Conservation (phyloP, 495 filamentous ascomycete species). For the Aspergillus sclerotioniger region DNA sequence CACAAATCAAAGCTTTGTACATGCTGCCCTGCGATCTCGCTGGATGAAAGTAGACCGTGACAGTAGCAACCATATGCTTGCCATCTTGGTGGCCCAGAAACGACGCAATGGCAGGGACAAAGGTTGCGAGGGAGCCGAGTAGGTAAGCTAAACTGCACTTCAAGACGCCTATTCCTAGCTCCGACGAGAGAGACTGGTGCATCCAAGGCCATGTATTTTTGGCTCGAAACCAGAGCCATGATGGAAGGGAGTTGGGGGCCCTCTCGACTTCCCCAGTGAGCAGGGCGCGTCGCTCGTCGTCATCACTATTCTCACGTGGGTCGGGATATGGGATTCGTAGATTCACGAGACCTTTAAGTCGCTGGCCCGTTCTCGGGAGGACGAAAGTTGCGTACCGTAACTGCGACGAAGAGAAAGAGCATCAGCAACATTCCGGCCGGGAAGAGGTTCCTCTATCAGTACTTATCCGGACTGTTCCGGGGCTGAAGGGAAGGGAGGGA, state of each 20-base stretch:
- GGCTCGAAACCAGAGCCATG: constrained; percentile 13
- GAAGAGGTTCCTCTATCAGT: no score
- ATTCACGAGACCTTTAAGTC: constrained; percentile 50
- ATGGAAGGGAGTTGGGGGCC: constrained; percentile 17
- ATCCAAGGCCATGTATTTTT: constrained; percentile 17
- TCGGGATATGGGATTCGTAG: constrained; percentile 33
- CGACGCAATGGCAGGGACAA: constrained; percentile 67
- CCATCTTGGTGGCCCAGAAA: constrained; percentile 85
- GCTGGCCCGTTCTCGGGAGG: constrained; percentile 51
- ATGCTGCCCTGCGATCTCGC: constrained; percentile 86
- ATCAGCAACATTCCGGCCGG: background rate
- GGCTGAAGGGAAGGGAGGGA: background rate
- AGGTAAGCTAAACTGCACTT: constrained; percentile 95
- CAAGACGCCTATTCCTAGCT: constrained; percentile 69
- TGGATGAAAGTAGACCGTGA: constrained; percentile 97
- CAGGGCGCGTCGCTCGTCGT: constrained; percentile 41
- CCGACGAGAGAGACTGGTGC: constrained; percentile 48
- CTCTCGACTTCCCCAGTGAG: constrained; percentile 32
- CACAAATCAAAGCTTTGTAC: constrained; percentile 84
- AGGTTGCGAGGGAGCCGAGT: constrained; percentile 83
- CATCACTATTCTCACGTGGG: constrained; percentile 16
- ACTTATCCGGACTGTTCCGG: background rate
- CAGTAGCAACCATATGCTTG: constrained; percentile 92
- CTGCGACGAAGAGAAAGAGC: constrained; percentile 22
- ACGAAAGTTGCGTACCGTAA: constrained; percentile 55